These are phyloP conservation scores for Zygoascus meyerae DNA, from an alignment of 1,139 yeast genomes.

Conservation along the genomic window DNA sequence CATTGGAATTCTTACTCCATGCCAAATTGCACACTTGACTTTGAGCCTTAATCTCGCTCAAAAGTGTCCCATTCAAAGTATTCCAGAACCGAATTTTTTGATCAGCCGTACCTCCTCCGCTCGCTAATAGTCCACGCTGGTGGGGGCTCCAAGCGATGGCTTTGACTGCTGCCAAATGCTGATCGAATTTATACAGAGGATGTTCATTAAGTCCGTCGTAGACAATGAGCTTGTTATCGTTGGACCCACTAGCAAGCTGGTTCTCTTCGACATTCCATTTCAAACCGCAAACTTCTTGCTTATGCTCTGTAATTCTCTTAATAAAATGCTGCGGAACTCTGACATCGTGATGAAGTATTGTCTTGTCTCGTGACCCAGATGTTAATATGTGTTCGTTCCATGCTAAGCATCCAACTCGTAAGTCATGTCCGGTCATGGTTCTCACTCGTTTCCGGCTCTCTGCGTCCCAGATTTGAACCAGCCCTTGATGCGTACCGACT, in stretches of 20 bases:
- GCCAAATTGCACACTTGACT: slow-evolving; percentile 92
- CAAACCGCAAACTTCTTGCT: slow-evolving; percentile 94
- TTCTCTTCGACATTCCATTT: slow-evolving; percentile 89
- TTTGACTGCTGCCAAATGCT: slow-evolving; percentile 92
- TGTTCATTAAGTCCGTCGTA: slow-evolving; percentile 77
- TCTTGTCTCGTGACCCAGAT: slow-evolving; percentile 82
- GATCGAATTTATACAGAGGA: slow-evolving; percentile 71
- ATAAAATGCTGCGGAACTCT: slow-evolving; percentile 79
- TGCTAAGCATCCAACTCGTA: slow-evolving; percentile 79
- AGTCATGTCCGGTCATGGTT: slow-evolving; percentile 86
- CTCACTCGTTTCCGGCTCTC: slow-evolving; percentile 69
- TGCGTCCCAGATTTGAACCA: slow-evolving; percentile 95
- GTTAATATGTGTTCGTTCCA: slow-evolving; percentile 91
- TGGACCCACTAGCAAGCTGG: slow-evolving; percentile 52
- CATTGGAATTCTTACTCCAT: slow-evolving; percentile 92
- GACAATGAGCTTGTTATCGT: slow-evolving; percentile 69
- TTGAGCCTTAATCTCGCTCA: slow-evolving; percentile 83
- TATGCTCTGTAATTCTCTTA: slow-evolving; percentile 65
- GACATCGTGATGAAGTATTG: slow-evolving; percentile 86
- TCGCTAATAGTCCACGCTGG: slow-evolving; percentile 84
- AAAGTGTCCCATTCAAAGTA: slow-evolving; percentile 66
- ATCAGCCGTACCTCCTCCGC: slow-evolving; percentile 98
- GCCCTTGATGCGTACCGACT: slow-evolving; percentile 79
- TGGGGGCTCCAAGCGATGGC: slow-evolving; percentile 98
- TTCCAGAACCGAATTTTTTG: slow-evolving; percentile 90